Conservation (phyloP, 352 stramenopile species). For the Globisporangium irregulare region DNA sequence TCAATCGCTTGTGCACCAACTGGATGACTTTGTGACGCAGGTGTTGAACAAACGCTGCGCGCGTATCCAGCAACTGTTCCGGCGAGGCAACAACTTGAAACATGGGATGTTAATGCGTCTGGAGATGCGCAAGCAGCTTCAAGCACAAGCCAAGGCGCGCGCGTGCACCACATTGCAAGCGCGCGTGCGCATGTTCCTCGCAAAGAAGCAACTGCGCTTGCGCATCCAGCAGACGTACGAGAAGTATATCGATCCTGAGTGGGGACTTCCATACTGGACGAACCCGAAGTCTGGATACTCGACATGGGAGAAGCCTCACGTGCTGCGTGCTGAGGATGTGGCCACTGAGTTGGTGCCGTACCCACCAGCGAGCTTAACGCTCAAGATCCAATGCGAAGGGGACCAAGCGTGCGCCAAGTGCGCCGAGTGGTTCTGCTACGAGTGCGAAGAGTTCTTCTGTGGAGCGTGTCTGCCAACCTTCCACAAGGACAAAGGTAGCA, state of each 20-base stretch:
- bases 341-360: slow-evolving; percentile 41
- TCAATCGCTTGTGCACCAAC: slow-evolving; percentile 16
- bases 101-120: slow-evolving; percentile 28
- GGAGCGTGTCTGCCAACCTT: slow-evolving; percentile 32
- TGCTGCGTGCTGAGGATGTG: slow-evolving; percentile 58
- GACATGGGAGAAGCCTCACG: slow-evolving; percentile 62
- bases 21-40: slow-evolving; percentile 17
- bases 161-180: slow-evolving; percentile 39
- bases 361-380: slow-evolving; percentile 28
- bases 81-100: slow-evolving; percentile 19
- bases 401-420: slow-evolving; percentile 41
- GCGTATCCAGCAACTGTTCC: slow-evolving; percentile 38
- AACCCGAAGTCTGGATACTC: slow-evolving; percentile 63
- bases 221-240: slow-evolving; percentile 51
- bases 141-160: slow-evolving; percentile 15
- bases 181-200: slow-evolving; percentile 28
- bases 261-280: slow-evolving; percentile 64
- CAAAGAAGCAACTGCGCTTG: slow-evolving; percentile 25
- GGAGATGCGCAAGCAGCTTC: slow-evolving; percentile 11
- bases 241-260: slow-evolving; percentile 71
- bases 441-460: slow-evolving; percentile 65
- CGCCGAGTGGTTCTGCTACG: slow-evolving; percentile 57
- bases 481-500: slow-evolving; percentile 30
- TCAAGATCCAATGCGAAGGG: slow-evolving; percentile 47
- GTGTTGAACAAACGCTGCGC: slow-evolving; percentile 26